Evolutionary conservation across 169 alveolate genomes (phyloP), one percentile per base, ranked within the genome.

Genomic region (Eimeria tenella): DNA sequence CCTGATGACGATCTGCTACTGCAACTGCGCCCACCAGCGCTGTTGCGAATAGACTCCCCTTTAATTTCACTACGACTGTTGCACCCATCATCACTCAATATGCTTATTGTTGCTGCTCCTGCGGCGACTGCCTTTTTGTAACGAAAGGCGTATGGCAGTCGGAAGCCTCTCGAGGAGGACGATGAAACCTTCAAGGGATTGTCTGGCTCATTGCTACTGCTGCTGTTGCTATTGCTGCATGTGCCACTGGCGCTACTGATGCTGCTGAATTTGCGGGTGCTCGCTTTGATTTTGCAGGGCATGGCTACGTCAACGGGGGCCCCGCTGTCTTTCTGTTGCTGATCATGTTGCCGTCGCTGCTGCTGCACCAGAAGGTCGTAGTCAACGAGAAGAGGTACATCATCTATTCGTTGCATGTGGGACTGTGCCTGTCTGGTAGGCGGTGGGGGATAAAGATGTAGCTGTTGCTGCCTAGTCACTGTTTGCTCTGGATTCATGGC

Each of bases 381-480:
- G 79, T 84, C 52, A 62, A 70, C 84, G 11, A 86, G 93, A 50
- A 19, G 83, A 8, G 93, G 93, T 17, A 68, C 77, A 1, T 11
- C 50, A 5, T 74, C 77, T 0, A 9, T 23, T 52, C 55, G 79
- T 63, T 31, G 77, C 75, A 21, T 58, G 77, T 63, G 63, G 77
- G 84, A 25, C 31, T 42, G 86, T 55, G 94, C 11, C 63, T 60
- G 91, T 17, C 91, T 25, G 13, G 94, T 55, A 31, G 94, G 74
- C 19, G 73, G 90, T 49, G 79, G 79, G 42, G 90, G 70, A 49
- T 63, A 81, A 49, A 74, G 71, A 60, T 71, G 92, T 21, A 71
- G 84, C 86, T 91, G 89, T 56, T 81, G 95, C 92, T 91, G 95
- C 62, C 88, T 83, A 50, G 65, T 50, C 42, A 81, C 84, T 4